Evolutionary conservation across 2,329 filamentous ascomycete species (phyloP), one percentile per base, ranked within the genome.

Genomic region (Celoporthe dispersa): DNA sequence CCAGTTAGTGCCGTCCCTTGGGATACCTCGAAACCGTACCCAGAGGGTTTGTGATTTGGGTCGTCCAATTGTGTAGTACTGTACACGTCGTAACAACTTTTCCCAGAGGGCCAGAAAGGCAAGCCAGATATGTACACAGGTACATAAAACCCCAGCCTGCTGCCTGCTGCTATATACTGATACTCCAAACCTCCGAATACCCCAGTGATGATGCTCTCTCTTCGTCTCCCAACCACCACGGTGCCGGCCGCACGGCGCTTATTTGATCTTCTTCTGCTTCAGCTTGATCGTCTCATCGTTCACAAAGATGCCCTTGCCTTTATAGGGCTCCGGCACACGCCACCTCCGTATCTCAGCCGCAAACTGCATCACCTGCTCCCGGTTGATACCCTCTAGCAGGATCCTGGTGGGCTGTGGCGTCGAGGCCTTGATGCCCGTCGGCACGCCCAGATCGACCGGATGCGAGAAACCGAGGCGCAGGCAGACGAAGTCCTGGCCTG

Each of bases 271-370:
- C 91, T 98, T 99, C 78, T 93, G 92, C 91, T 99, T 99, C 82
- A 99, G 81, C 87, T 92, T 97, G 84, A 99, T 98, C 39, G 94
- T 98, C 87, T 99, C 94, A 73, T 94, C 94, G 78, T 98, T 97
- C 76, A 99, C 91, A 80, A 98, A 99, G 76, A 99, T 97, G 76
- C 96, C 96, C 89, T 99, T 98, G 75, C 96, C 96, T 89, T 99
- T 99, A 83, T 99, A 99, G 74, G 96, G 96, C 84, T 99, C 96
- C 39, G 96, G 96, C 74, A 88, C 88, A 79, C 96, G 91, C 95
- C 95, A 98, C 81, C 85, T 88, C 76, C 94, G 87, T 75, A 99
- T 97, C 75, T 91, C 85, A 0, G 96, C 96, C 25, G 96, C 96
- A 81, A 98, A 98, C 70, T 92, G 90, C 87, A 94, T 96, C 73